These are phyloP conservation scores for Fraxinus ornus DNA, from an alignment of 305 asterid genomes.

Conservation along the genomic window DNA sequence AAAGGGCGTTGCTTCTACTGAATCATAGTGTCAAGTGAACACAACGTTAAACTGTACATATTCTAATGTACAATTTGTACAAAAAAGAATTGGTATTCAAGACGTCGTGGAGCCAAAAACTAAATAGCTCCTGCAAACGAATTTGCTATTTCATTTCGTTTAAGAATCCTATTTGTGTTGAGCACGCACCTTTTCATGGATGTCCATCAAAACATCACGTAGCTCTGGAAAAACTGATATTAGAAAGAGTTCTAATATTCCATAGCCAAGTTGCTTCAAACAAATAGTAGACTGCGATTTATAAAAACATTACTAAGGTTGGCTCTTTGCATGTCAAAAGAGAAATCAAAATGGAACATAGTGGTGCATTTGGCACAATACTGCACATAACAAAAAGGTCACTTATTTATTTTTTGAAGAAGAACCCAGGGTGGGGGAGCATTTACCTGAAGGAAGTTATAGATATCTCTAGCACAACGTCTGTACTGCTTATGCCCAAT, in stretches of 20 bases:
- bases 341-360: not conserved
- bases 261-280: constrained; percentile 82
- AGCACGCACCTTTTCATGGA: constrained; percentile 65
- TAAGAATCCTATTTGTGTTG: constrained; percentile 34
- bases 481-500: constrained; percentile 82
- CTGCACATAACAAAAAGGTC: not conserved
- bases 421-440: not conserved
- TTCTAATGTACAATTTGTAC: not conserved
- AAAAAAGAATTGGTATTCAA: not conserved
- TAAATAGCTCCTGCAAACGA: not conserved
- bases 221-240: constrained; percentile 75
- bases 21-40: not conserved
- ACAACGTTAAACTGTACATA: not conserved
- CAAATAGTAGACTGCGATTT: constrained; percentile 62
- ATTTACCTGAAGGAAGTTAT: constrained; percentile 84
- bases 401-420: not conserved
- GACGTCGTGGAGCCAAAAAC: not conserved
- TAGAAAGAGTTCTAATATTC: constrained; percentile 72
- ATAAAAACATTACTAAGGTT: not conserved
- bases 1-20: not conserved
- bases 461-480: constrained; percentile 79
- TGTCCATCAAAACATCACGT: constrained; percentile 65
- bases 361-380: not conserved
- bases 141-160: not conserved
- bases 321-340: not conserved